These are phyloP conservation scores for Amanita subjunquillea DNA, from an alignment of 768 basidiomycete genomes.

Conservation along the genomic window DNA sequence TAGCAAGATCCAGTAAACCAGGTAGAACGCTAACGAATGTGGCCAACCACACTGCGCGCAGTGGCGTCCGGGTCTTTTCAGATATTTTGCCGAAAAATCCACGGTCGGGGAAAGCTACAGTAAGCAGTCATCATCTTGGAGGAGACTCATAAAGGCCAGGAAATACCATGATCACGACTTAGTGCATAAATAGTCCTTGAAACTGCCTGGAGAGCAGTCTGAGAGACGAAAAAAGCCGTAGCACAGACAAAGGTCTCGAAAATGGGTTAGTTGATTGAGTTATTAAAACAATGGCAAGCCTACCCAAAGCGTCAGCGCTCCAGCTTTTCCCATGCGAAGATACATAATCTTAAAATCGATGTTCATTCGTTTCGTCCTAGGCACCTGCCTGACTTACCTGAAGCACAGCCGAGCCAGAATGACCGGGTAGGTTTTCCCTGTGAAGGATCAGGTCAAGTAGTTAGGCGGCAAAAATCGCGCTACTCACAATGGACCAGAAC, in stretches of 20 bases:
- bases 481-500: conserved; percentile 67
- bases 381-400: conserved; percentile 25
- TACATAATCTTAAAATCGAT: conserved; percentile 51
- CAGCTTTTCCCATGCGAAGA: conserved; percentile 65
- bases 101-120: conserved; percentile 58
- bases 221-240: conserved; percentile 81
- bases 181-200: conserved; percentile 81
- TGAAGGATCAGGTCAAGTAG: background rate
- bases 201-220: conserved; percentile 73
- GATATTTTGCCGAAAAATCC: conserved; percentile 61
- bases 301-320: conserved; percentile 74
- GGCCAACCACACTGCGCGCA: conserved; percentile 68
- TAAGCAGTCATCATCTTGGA: conserved; percentile 5
- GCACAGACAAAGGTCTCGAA: conserved; percentile 64
- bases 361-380: background rate
- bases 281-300: background rate
- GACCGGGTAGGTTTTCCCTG: conserved; percentile 56
- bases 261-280: background rate
- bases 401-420: conserved; percentile 65
- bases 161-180: conserved; percentile 61
- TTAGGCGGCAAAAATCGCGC: background rate
- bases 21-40: conserved; percentile 60
- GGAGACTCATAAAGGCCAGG: background rate
- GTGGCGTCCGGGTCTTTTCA: conserved; percentile 55
- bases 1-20: conserved; percentile 68